Evolutionary conservation across 192 early-diverging fungal species (phyloP), one percentile per base, ranked within the genome.

Genomic region (Podila horticola): DNA sequence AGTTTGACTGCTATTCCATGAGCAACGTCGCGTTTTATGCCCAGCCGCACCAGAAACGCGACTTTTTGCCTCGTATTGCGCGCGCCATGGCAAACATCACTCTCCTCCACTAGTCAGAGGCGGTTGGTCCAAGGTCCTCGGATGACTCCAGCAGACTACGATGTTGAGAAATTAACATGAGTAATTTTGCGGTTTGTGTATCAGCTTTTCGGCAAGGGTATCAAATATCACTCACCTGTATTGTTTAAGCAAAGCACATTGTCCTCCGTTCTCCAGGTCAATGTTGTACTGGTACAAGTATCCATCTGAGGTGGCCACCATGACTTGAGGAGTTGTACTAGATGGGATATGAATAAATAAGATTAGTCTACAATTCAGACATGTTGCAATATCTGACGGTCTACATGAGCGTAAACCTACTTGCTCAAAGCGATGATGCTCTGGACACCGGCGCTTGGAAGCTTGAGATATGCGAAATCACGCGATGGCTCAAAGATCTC

Each of bases 401-500:
- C 22, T n/a, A 58, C 24, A 29, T 33, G 19, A 33, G 51, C 15
- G 12, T 69, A 30, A 34, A 83, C 82, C 38, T 79, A 90, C 89
- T 81, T 92, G 83, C 91, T 92, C 66, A 95, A 83, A 17, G 92
- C 94, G 20, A 93, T 91, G 13, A 93, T 83, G 71, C 93, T 93
- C 74, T 92, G 91, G 28, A 92, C 91, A 66, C 92, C 91, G 11
- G 91, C 82, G 45, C 87, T 85, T 20, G 97, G 97, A 28, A 98
- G 82, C 82, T 96, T 97, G 29, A 96, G 89, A 66, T 92, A 94
- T 10, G 96, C 96, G 86, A 98, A 99, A 82, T 99, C 95, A 11
- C 98, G 87, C 58, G 93, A 86, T 6, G 97, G 97, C 83, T 98
- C 97, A 93, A 93, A 98, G 62, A 98, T 96, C 66, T 98, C 96